phyloP scores from a whole-genome alignment of 2,329 filamentous ascomycete species.

The Fusarium palustre region DNA sequence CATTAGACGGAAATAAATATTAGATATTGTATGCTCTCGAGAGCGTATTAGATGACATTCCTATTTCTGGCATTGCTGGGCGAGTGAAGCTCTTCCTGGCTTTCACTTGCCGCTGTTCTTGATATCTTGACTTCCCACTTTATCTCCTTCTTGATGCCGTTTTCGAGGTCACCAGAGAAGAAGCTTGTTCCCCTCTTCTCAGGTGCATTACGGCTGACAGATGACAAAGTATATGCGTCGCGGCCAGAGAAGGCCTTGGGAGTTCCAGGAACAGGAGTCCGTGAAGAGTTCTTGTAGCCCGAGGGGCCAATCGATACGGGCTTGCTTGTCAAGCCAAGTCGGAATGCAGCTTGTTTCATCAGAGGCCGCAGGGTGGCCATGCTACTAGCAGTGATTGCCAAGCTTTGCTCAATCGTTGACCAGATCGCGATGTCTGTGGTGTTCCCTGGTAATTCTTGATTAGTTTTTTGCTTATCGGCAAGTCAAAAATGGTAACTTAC shows the following conservation, averaged over 20 bases:
- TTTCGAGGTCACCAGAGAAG: not conserved
- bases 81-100: slow-evolving; percentile 34
- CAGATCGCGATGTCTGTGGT: slow-evolving; percentile 58
- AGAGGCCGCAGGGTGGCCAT: slow-evolving; percentile 58
- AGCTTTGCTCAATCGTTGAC: slow-evolving; percentile 58
- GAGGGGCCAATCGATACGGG: slow-evolving; percentile 24
- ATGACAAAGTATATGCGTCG: slow-evolving; percentile 29
- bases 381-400: slow-evolving; percentile 59
- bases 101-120: slow-evolving; percentile 20
- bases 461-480: not conserved
- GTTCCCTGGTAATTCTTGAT: slow-evolving; percentile 40
- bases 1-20: not conserved
- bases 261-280: slow-evolving; percentile 36
- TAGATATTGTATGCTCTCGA: not conserved
- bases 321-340: slow-evolving; percentile 33
- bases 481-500: slow-evolving; percentile 31
- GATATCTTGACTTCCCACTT: slow-evolving; percentile 32
- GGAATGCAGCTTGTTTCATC: slow-evolving; percentile 40
- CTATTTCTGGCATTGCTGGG: not conserved
- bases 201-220: slow-evolving; percentile 1
- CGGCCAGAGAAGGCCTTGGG: slow-evolving; percentile 9
- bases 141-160: slow-evolving; percentile 23
- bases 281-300: slow-evolving; percentile 6
- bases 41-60: not conserved
- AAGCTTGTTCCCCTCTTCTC: not conserved